Evolutionary conservation across 2,329 filamentous ascomycete genomes (phyloP), one percentile per base, ranked within the genome.

Genomic region (Cryphonectria radicalis): DNA sequence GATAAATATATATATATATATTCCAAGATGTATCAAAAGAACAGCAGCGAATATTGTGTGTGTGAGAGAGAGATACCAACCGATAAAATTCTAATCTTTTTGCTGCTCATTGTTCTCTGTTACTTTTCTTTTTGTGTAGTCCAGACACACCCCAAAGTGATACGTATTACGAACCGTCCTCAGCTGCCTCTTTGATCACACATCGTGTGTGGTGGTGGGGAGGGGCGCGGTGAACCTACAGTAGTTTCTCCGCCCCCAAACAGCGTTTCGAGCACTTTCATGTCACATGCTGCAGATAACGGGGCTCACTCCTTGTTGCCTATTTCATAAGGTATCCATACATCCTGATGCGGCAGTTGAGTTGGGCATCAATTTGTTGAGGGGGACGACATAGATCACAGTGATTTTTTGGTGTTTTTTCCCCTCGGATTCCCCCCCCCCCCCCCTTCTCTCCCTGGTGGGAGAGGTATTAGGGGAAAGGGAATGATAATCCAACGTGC

Each of bases 51-150:
- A 71, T 46, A 37, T 46, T 42, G n/a, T 32, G 28, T 32, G 28
- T 32, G 10, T 37, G 35, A 37, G 35, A 40, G 37, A 37, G 46
- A 62, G 60, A 75, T 75, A 73, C 66, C 71, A 71, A 69, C 13
- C 35, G 57, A 66, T 28, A 46, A 55, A 70, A 50, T 22, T 35
- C 50, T 65, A 13, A 32, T 42, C 3, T 6, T 28, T 50, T 19
- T n/a, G 19, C 46, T 19, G 46, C 17, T 17, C 10, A 28, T 53
- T 10, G 2, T 43, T n/a, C 25, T 5, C 28, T 46, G 62, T 43
- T 22, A 5, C 1, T 17, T 40, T 22, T 22, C 40, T 4, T n/a
- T 35, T 19, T 25, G 17, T 11, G 35, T 22, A 13, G 17, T 22
- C 59, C 10, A n/a, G 53, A 28, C 53, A 17, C 17, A 10, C 4